Percentiles rank a stretch among this genome's conserved stretches.
phyloP scores from a whole-genome alignment of 2,329 filamentous ascomycete genomes.

The Talaromyces sp. region DNA sequence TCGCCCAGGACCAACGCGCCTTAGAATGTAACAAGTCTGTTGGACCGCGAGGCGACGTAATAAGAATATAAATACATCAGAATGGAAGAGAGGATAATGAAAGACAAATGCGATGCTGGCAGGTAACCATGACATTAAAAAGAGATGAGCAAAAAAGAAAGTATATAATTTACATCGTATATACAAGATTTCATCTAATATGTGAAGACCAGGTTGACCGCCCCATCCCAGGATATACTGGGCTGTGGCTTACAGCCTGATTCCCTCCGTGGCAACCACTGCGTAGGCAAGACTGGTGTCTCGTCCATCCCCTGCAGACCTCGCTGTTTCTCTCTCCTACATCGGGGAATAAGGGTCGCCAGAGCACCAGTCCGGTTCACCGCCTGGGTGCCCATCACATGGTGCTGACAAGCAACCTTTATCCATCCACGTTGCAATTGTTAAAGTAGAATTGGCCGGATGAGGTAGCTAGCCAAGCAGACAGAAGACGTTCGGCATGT shows the following conservation, averaged over 20 bases:
- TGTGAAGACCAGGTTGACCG: not conserved
- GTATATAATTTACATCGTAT: constrained; percentile 1
- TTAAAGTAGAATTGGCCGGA: not conserved
- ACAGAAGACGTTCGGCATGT: not conserved
- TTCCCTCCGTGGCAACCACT: not conserved
- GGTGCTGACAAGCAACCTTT: not conserved
- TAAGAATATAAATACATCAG: not conserved
- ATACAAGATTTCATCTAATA: not conserved
- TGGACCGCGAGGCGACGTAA: not conserved
- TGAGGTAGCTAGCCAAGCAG: not conserved
- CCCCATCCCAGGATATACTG: not conserved
- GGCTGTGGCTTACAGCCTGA: not conserved
- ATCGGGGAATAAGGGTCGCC: not conserved
- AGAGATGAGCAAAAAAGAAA: not conserved
- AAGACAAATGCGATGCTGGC: not conserved
- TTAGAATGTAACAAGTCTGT: not conserved
- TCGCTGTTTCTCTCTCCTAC: not conserved
- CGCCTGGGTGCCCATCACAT: not conserved
- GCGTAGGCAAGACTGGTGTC: not conserved
- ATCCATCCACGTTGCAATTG: not conserved
- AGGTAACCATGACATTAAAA: not conserved
- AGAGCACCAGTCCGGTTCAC: not conserved
- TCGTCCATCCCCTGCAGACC: not conserved
- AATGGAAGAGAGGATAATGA: no score
- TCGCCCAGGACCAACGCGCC: not conserved